Base-by-base conservation (phyloP, 345 rosid genomes). In the Gossypium thurberi region DNA sequence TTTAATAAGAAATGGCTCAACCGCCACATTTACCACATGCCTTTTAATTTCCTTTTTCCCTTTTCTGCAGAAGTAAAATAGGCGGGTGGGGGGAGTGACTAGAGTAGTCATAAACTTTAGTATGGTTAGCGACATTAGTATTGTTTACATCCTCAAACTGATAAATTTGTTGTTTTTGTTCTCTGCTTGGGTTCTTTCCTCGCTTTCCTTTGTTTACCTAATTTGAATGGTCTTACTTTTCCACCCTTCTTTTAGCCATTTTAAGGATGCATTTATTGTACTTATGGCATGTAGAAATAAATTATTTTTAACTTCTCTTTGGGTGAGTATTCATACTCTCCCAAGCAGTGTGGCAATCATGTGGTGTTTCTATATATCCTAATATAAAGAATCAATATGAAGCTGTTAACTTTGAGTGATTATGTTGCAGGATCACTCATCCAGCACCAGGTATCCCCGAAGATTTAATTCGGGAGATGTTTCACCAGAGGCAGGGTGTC, bases 361-460 rank as follows among this genome's bases (percentile, higher is more conserved):
- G 53, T 37, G 43, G 51, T 63, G 59, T 73, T 78, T 70, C n/a
- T 14, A 11, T 26, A 12, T 40, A 25, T 53, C 60, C 56, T 11
- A n/a, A n/a, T 61, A 37, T 20, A 66, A 50, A 40, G 25, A 66
- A 13, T 65, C 17, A 44, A 48, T 20, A 18, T 15, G 15, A 64
- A 9, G 17, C 50, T 46, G 52, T 61, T 72, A 28, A 62, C 57
- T 52, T 14, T 59, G 61, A 18, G n/a, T 21, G 51, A 53, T 69
- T 60, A 71, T 33, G 56, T 71, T 55, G 75, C 86, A 88, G 88
- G 81, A 79, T 92, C 64, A 79, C 84, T n/a, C 98, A 89, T 71
- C 94, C 97, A 10, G 94, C 93, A 46, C 97, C 93, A 0, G 97
- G 98, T 33, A 75, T 92, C 63, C 98, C 94, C 0, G 91, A 89